phyloP scores from a whole-genome alignment of 2,329 filamentous ascomycete species.

The Aspergillus felis region DNA sequence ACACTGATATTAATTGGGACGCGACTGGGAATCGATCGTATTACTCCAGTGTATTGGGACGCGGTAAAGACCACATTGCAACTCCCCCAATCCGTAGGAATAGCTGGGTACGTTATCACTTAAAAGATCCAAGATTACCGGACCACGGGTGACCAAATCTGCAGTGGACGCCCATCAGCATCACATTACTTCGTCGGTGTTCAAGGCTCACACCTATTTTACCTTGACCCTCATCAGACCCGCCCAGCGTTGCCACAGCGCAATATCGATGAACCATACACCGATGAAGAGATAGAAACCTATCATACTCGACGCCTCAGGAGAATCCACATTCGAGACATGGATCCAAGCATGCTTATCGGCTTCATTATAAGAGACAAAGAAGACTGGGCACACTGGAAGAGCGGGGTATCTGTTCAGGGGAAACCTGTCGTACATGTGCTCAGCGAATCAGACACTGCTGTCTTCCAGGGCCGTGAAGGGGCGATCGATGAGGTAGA shows the following conservation, averaged over 20 bases:
- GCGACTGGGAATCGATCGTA: slow-evolving; percentile 85
- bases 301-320: slow-evolving; percentile 86
- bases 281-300: slow-evolving; percentile 68
- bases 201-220: slow-evolving; percentile 79
- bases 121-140: slow-evolving; percentile 18
- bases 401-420: slow-evolving; percentile 67
- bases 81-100: slow-evolving; percentile 89
- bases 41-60: slow-evolving; percentile 93
- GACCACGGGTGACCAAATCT: slow-evolving; percentile 7
- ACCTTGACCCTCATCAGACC: slow-evolving; percentile 89
- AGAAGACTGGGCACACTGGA: slow-evolving; percentile 81
- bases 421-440: slow-evolving; percentile 86
- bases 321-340: slow-evolving; percentile 77
- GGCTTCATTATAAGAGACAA: slow-evolving; percentile 83
- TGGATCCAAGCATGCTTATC: slow-evolving; percentile 98
- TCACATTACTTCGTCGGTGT: slow-evolving; percentile 74
- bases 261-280: slow-evolving; percentile 48
- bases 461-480: slow-evolving; percentile 56
- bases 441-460: slow-evolving; percentile 60
- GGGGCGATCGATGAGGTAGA: slow-evolving; percentile 87
- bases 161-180: slow-evolving; percentile 82
- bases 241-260: slow-evolving; percentile 68
- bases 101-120: slow-evolving; percentile 67
- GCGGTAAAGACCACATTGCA: slow-evolving; percentile 81
- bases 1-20: slow-evolving; percentile 88